Percentiles rank a stretch among this genome's conserved stretches.
These are phyloP conservation scores for Cerioporus squamosus DNA, from an alignment of 1,284 basidiomycete genomes.

Conservation along the genomic window DNA sequence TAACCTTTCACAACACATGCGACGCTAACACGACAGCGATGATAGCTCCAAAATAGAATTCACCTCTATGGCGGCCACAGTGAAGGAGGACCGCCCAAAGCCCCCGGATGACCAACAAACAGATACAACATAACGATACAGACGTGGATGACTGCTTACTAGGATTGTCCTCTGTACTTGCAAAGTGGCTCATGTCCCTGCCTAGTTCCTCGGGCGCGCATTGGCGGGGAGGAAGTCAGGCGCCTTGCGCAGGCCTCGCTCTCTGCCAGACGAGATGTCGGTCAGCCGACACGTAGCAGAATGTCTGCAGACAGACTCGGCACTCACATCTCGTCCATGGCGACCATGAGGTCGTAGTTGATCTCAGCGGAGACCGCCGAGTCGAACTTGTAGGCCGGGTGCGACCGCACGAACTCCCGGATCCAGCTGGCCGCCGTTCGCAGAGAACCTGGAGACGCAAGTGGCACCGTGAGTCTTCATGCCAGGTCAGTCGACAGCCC, in stretches of 20 bases:
- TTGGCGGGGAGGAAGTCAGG: conserved; percentile 28
- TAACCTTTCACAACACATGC: too few relatives aligned
- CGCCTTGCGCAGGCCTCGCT: conserved; percentile 28
- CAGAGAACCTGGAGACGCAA: conserved; percentile 63
- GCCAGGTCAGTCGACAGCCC: background rate
- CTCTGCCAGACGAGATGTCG: conserved; percentile 18
- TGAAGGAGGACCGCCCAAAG: too few relatives aligned
- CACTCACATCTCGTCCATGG: conserved; percentile 90
- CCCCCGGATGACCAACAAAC: too few relatives aligned
- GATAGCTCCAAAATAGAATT: too few relatives aligned
- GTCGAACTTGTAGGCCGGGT: conserved; percentile 91
- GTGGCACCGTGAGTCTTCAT: conserved; percentile 9
- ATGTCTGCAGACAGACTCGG: background rate
- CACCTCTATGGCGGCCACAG: too few relatives aligned
- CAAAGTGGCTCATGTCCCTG: background rate
- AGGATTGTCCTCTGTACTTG: background rate
- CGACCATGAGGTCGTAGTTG: conserved; percentile 92
- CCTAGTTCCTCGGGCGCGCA: conserved; percentile 4
- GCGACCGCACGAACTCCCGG: conserved; percentile 86
- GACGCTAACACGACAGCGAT: too few relatives aligned
- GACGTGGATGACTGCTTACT: background rate
- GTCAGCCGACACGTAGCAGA: background rate
- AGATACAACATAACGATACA: background rate
- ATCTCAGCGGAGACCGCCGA: conserved; percentile 91
- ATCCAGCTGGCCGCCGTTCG: conserved; percentile 94